phyloP scores from a whole-genome alignment of 1,284 basidiomycete species.

The Heterobasidion occidentale region DNA sequence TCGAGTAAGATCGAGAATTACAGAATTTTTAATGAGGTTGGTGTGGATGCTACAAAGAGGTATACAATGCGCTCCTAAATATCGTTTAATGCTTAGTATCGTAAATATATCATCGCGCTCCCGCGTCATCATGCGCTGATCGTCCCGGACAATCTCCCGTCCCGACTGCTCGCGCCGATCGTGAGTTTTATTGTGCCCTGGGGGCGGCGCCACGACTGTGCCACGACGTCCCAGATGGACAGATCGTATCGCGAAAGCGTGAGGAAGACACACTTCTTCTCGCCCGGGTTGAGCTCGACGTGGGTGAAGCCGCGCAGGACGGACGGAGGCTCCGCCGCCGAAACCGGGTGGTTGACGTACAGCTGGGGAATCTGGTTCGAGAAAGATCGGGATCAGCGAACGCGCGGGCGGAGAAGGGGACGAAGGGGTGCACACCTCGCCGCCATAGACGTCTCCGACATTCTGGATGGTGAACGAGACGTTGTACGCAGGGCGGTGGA shows the following conservation, averaged over 20 bases:
- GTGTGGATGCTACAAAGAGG: no score
- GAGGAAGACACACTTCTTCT: slow-evolving; percentile 27
- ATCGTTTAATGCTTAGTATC: no score
- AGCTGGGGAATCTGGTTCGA: slow-evolving; percentile 32
- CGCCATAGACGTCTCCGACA: slow-evolving; percentile 44
- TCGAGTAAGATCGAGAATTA: no score
- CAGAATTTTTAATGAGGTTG: no score
- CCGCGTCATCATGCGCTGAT: slow-evolving; percentile 6
- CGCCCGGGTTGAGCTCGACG: slow-evolving; percentile 27
- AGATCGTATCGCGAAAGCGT: slow-evolving; percentile 35
- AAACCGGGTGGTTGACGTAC: slow-evolving; percentile 32
- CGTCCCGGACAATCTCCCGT: slow-evolving; percentile 25
- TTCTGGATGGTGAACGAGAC: slow-evolving; percentile 57
- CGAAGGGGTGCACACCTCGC: slow-evolving; percentile 30
- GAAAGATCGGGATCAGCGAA: background rate
- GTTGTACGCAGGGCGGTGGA: slow-evolving; percentile 53
- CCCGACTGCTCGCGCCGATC: slow-evolving; percentile 48
- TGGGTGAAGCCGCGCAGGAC: slow-evolving; percentile 38
- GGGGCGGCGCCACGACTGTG: slow-evolving; percentile 46
- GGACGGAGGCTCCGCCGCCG: slow-evolving; percentile 32
- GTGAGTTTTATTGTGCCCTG: slow-evolving; percentile 34
- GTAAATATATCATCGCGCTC: no score
- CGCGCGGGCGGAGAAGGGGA: background rate
- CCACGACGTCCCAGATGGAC: slow-evolving; percentile 36
- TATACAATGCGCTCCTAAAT: no score